Evolutionary conservation across 106 monocot species (phyloP).

Genomic region (Platanthera zijinensis): DNA sequence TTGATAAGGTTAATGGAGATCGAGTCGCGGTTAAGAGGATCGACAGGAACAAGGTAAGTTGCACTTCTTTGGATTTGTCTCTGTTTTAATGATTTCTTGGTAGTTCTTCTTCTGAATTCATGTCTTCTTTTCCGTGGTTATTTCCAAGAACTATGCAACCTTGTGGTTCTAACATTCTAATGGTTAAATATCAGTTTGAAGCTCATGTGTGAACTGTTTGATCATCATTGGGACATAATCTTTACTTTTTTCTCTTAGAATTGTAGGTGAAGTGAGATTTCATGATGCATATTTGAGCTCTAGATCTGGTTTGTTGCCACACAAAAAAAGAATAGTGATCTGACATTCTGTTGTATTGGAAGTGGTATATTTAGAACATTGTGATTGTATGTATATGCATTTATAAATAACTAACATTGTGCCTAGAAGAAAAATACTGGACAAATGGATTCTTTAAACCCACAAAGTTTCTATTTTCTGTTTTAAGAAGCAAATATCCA

Average conservation of each 20-base stretch:
- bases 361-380: too few relatives aligned
- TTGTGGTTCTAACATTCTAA: not conserved
- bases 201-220: not conserved
- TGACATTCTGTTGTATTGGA: not conserved
- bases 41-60: constrained; percentile 55
- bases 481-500: too few relatives aligned
- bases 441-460: too few relatives aligned
- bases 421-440: too few relatives aligned
- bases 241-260: not conserved
- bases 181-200: not conserved
- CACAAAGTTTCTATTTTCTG: too few relatives aligned
- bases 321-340: not conserved
- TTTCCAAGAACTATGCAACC: not conserved
- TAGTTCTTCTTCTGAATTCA: not conserved
- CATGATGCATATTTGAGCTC: not conserved
- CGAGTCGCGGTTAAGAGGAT: constrained; percentile 69
- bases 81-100: not conserved
- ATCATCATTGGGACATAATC: not conserved
- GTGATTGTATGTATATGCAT: too few relatives aligned
- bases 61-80: too few relatives aligned
- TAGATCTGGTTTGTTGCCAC: not conserved
- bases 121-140: not conserved
- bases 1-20: constrained; percentile 43
- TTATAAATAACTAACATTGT: too few relatives aligned
- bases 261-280: not conserved